Base-by-base conservation (phyloP, 1,284 basidiomycete genomes). In the Rhodofomes roseus region DNA sequence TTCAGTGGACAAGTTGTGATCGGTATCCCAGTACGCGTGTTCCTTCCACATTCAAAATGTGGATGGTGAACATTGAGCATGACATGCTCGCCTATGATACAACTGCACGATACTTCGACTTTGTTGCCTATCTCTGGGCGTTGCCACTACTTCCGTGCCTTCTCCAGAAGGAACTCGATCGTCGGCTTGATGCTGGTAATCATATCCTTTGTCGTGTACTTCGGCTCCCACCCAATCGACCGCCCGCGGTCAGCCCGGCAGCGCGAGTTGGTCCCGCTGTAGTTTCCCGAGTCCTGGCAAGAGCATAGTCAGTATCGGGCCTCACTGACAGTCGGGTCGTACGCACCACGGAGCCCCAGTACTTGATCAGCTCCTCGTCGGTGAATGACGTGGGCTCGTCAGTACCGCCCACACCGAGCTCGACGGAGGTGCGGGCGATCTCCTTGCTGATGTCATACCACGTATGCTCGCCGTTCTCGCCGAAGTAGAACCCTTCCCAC, bases 401-500 rank as follows among this genome's bases (percentile, higher is more conserved):
- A 9, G 57, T 66, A 31, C 68, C 62, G 14, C 64, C 57, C 18
- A 67, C 61, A 0, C 75, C 74, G 20, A 73, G 61, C 43, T 66
- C 69, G 20, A 70, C 63, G 20, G 79, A 63, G 1, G 70, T 71
- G 23, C 70, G 63, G 0, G 72, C 74, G 25, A 81, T 75, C 1
- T 71, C 74, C 62, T 76, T 73, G 8, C 70, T 69, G 23, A 81
- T 63, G 23, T 76, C 70, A 57, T 72, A 70, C 62, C 77, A 67
- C 23, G 65, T 67, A 62, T 80, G 74, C 62, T 82, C 79, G 50
- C 77, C 79, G 57, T 77, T 78, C 65, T 79, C 79, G 20, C 67
- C 76, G 64, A 81, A 80, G 66, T 80, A 82, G 63, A 74, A 81
- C 1, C 81, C 81, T 9, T 77, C 71, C 20, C 71, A 71, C 11